Evolutionary conservation across 108 stramenopile species (phyloP).

Genomic region (Conticribra weissflogii): DNA sequence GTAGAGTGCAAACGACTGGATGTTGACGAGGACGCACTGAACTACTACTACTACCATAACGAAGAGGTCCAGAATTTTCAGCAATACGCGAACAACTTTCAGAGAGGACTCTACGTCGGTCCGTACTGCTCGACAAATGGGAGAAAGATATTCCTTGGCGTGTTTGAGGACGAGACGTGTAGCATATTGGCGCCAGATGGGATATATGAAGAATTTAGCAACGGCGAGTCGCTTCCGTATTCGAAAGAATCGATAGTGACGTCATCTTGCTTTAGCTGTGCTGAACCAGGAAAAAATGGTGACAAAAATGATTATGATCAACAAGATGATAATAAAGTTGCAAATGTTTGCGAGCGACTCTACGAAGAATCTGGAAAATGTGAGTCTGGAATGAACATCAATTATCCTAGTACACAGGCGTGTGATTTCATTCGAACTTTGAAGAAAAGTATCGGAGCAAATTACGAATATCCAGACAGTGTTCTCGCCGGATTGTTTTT

Average conservation of each 20-base stretch:
- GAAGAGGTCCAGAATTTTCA: not conserved
- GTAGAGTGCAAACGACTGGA: not conserved
- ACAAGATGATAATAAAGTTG: not conserved
- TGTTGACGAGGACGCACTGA: not conserved
- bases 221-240: slow-evolving; percentile 11
- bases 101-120: not conserved
- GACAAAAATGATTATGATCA: slow-evolving; percentile 6
- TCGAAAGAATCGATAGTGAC: slow-evolving; percentile 1
- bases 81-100: not conserved
- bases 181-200: not conserved
- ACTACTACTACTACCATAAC: not conserved
- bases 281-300: not conserved
- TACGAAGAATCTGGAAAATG: slow-evolving; percentile 26
- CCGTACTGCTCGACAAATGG: not conserved
- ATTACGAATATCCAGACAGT: not conserved
- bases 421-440: slow-evolving; percentile 27
- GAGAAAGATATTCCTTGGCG: not conserved
- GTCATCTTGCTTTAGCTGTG: slow-evolving; percentile 14
- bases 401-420: slow-evolving; percentile 17
- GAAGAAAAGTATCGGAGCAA: not conserved
- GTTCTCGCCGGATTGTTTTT: not conserved
- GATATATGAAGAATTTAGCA: not conserved
- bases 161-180: not conserved
- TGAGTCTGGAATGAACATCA: slow-evolving; percentile 7
- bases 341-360: slow-evolving; percentile 17